A percentile compares a stretch with the other conserved stretches of the same genome.
These are phyloP conservation scores for Kokia cookei DNA, from an alignment of 441 rosid species.

Conservation along the genomic window DNA sequence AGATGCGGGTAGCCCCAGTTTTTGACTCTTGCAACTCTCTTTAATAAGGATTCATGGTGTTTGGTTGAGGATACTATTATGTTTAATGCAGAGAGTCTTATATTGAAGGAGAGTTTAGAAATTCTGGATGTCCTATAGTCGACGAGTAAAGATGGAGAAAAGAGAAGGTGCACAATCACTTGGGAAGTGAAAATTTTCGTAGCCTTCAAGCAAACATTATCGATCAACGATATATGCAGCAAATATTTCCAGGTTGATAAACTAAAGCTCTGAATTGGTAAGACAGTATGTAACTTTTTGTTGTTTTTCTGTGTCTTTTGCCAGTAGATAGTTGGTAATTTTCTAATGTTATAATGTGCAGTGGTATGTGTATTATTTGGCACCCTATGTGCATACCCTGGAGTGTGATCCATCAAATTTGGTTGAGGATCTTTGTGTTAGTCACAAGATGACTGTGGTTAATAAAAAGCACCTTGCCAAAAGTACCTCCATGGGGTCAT, in stretches of 20 bases:
- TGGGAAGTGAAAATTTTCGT: conserved; percentile 93
- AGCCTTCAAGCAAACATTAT: conserved; percentile 89
- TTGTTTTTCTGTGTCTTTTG: conserved; percentile 21
- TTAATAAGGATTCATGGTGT: conserved; percentile 97
- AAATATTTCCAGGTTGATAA: conserved; percentile 95
- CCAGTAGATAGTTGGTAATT: background rate
- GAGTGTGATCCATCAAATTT: conserved; percentile 80
- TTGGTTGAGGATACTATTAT: conserved; percentile 87
- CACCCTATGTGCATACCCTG: conserved; percentile 85
- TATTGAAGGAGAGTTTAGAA: conserved; percentile 85
- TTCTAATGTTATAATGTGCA: conserved; percentile 27
- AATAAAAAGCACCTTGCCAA: conserved; percentile 88
- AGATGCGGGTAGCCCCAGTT: conserved; percentile 99
- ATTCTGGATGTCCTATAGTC: conserved; percentile 60
- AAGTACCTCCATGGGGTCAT: conserved; percentile 98
- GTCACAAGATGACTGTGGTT: conserved; percentile 90
- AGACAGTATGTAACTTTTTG: conserved; percentile 25
- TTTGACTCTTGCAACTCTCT: conserved; percentile 92
- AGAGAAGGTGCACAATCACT: conserved; percentile 75
- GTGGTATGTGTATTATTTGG: conserved; percentile 94
- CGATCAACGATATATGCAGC: conserved; percentile 84
- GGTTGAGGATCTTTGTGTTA: conserved; percentile 91
- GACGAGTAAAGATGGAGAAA: conserved; percentile 39
- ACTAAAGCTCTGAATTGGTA: conserved; percentile 96
- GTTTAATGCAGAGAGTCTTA: conserved; percentile 94